Base-by-base conservation (phyloP, 805 yeast species). In the Lachancea dasiensis region DNA sequence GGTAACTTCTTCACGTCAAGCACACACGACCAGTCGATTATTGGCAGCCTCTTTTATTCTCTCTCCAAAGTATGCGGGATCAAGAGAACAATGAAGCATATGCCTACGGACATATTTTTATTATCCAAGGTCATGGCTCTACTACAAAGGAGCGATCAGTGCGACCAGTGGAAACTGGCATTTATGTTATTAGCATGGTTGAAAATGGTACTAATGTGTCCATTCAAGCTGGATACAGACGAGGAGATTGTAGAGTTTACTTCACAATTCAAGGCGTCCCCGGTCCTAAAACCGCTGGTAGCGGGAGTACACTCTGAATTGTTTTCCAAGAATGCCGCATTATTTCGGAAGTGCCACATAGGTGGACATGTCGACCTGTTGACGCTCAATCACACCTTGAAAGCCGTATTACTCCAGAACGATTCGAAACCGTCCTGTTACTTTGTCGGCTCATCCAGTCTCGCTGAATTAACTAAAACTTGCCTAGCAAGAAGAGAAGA, bases 141-240 rank as follows among this genome's bases (percentile, higher is more conserved):
- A 15, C 39, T 70, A 8, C 49, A 41, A 5, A 6, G 19, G 0
- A 35, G 15, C n/a, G 24, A 40, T 5, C 27, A 28, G 5, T 10
- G 43, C 52, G 38, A 36, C 34, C 4, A 45, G 5, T 76, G 81
- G 84, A 65, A 70, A 34, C 65, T 64, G 21, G 52, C 61, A 24
- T 78, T 64, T 40, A 58, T 79, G 8, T 52, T 77, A 28, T 58
- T 86, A 6, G 63, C 82, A 3, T 89, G 95, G 95, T 66, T 86
- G 7, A 70, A 81, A 0, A 75, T 80, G 7, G 61, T 87, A 16
- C 70, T 78, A 0, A 61, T 83, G n/a, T 75, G 79, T 0, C 97
- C 97, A 0, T 87, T 89, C 51, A 69, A 74, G 2, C 61, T 89
- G 18, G 59, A 56, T 0, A 55, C 71, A 4, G 45, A 49, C 1